These are phyloP conservation scores for Leccinum longicurvipes DNA, from an alignment of 768 basidiomycete genomes.

Conservation along the genomic window DNA sequence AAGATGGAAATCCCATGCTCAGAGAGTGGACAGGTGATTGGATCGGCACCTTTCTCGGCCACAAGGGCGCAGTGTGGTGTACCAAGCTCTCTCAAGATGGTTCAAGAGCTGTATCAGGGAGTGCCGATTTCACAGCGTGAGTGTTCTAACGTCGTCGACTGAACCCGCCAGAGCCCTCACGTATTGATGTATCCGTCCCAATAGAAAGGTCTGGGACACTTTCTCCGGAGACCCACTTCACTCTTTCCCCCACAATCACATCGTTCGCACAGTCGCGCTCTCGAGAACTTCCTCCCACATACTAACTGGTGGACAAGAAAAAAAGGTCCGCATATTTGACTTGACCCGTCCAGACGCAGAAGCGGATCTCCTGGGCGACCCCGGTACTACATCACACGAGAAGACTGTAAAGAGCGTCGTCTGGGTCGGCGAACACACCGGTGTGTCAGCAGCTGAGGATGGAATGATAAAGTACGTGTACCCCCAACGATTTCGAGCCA, in stretches of 20 bases:
- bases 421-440: constrained; percentile 86
- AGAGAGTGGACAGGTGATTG: constrained; percentile 98
- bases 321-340: constrained; percentile 95
- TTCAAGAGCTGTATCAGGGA: constrained; percentile 84
- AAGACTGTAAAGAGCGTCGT: constrained; percentile 91
- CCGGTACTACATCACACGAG: constrained; percentile 66
- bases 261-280: constrained; percentile 92
- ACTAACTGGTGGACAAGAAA: constrained; percentile 93
- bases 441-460: constrained; percentile 91
- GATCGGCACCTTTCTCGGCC: constrained; percentile 90
- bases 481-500: not conserved
- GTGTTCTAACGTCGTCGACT: constrained; percentile 27
- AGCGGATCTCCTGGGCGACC: constrained; percentile 71
- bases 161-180: constrained; percentile 1
- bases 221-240: constrained; percentile 83
- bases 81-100: constrained; percentile 87
- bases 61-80: constrained; percentile 96
- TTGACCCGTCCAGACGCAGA: constrained; percentile 82
- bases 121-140: constrained; percentile 97
- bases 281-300: constrained; percentile 68
- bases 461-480: constrained; percentile 72
- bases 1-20: constrained; percentile 97
- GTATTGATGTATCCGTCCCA: constrained; percentile 3
- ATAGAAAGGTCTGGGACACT: constrained; percentile 95
- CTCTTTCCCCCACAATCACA: constrained; percentile 98